Base-by-base conservation (phyloP, 768 basidiomycete genomes). In the Lyophyllum semitale region DNA sequence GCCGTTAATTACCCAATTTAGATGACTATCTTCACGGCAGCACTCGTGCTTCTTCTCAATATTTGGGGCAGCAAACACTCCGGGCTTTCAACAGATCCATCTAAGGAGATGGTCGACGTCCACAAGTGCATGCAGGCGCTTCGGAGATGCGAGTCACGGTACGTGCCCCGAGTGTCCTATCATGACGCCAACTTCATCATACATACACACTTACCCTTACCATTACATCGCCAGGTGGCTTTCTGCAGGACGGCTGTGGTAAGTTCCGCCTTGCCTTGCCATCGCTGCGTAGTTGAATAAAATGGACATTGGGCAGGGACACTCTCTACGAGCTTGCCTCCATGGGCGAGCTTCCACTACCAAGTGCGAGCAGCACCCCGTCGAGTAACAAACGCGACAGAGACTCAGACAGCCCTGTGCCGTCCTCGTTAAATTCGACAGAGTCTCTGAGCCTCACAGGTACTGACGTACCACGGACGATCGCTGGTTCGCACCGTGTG, bases 61-160 rank as follows among this genome's bases (percentile, higher is more conserved):
- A n/a, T n/a, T n/a, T n/a, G n/a, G n/a, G n/a, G n/a, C n/a, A n/a
- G n/a, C n/a, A n/a, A n/a, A n/a, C n/a, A n/a, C n/a, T n/a, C n/a
- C n/a, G n/a, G n/a, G n/a, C n/a, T 78, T 23, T 68, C 73, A 2
- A 75, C 68, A 1, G 84, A 87, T 58, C 69, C 77, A 11, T 72
- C 71, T 44, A 76, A 78, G 54, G 84, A 87, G 48, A 81, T 88
- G 75, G 69, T 69, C n/a, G 87, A 89, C 54, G 84, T 90, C 4
- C 72, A 84, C 48, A 82, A 79, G 58, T 89, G 86, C 61, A 81
- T 89, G 76, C 66, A n/a, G n/a, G n/a, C n/a, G n/a, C n/a, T n/a
- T n/a, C n/a, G n/a, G n/a, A n/a, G n/a, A n/a, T n/a, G n/a, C 40
- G 81, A 84, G 63, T 49, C 57, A 15, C 66, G 74, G 65, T 71